Conservation (phyloP, 2,329 filamentous ascomycete species). For the Hymenotorrendiella dingleyae region DNA sequence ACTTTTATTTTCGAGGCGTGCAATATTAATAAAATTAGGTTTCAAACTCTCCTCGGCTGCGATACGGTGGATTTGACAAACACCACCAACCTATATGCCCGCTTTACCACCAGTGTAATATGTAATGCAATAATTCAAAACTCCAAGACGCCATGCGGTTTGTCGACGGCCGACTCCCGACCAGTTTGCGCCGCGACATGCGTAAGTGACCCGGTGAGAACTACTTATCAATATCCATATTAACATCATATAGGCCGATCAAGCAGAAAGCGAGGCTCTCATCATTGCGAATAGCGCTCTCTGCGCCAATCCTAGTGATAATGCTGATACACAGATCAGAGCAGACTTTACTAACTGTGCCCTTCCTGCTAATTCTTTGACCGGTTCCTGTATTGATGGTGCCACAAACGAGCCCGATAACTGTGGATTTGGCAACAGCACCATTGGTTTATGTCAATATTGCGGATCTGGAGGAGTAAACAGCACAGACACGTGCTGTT, state of each 20-base stretch:
- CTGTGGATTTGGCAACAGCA: conserved; percentile 74
- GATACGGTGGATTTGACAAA: conserved; percentile 69
- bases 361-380: conserved; percentile 73
- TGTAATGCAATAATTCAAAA: conserved; percentile 94
- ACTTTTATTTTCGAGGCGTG: conserved; percentile 3
- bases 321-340: conserved; percentile 71
- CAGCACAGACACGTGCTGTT: conserved; percentile 92
- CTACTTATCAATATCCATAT: conserved; percentile 18
- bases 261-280: conserved; percentile 81
- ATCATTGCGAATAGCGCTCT: conserved; percentile 69
- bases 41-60: conserved; percentile 75
- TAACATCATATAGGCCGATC: conserved; percentile 56
- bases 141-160: conserved; percentile 63
- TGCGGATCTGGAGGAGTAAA: conserved; percentile 80
- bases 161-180: conserved; percentile 57
- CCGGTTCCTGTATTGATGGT: conserved; percentile 68
- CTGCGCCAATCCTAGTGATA: conserved; percentile 60
- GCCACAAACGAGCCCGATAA: conserved; percentile 76
- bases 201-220: conserved; percentile 43
- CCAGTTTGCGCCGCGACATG: conserved; percentile 89
- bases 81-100: conserved; percentile 78
- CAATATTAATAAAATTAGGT: conserved; percentile 52
- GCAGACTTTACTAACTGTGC: conserved; percentile 91
- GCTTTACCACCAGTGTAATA: conserved; percentile 85
- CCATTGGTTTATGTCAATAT: conserved; percentile 76